Conservation (phyloP, 192 early-diverging fungal genomes). For the Dissophora ornata region DNA sequence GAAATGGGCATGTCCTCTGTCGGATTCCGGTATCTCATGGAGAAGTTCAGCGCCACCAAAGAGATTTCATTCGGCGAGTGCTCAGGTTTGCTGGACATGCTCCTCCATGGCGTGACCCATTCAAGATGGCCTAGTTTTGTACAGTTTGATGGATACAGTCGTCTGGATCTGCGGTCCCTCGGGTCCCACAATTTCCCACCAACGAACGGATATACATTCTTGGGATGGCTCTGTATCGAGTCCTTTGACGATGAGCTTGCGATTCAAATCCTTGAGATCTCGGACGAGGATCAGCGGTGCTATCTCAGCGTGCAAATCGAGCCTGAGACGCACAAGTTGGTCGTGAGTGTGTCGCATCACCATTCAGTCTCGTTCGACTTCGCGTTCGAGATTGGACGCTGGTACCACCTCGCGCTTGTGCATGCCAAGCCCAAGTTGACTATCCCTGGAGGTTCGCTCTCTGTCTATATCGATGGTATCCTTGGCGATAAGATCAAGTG, state of each 20-base stretch:
- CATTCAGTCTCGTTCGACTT: constrained; percentile 60
- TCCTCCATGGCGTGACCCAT: constrained; percentile 62
- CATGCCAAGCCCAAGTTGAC: constrained; percentile 67
- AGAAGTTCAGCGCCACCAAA: constrained; percentile 55
- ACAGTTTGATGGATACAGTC: constrained; percentile 66
- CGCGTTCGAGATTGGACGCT: constrained; percentile 65
- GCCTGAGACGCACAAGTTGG: constrained; percentile 57
- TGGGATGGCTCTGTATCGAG: constrained; percentile 72
- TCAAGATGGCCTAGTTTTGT: constrained; percentile 72
- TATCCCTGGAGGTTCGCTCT: constrained; percentile 55
- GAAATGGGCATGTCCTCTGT: constrained; percentile 65
- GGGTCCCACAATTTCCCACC: constrained; percentile 67
- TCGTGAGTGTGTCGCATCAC: constrained; percentile 58
- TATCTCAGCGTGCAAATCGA: constrained; percentile 60
- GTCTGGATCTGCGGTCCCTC: constrained; percentile 58
- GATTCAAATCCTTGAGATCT: constrained; percentile 60
- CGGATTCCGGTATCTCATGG: constrained; percentile 69
- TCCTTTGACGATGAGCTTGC: constrained; percentile 57
- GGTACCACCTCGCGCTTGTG: constrained; percentile 77
- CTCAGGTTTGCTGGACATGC: constrained; percentile 61
- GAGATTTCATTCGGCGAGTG: constrained; percentile 54
- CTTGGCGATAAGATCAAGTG: constrained; percentile 67
- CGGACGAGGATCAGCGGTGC: constrained; percentile 60
- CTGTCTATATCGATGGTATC: constrained; percentile 72
- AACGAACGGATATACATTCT: constrained; percentile 66